Evolutionary conservation across 495 filamentous ascomycete genomes (phyloP).

Genomic region (Cercophora samala): DNA sequence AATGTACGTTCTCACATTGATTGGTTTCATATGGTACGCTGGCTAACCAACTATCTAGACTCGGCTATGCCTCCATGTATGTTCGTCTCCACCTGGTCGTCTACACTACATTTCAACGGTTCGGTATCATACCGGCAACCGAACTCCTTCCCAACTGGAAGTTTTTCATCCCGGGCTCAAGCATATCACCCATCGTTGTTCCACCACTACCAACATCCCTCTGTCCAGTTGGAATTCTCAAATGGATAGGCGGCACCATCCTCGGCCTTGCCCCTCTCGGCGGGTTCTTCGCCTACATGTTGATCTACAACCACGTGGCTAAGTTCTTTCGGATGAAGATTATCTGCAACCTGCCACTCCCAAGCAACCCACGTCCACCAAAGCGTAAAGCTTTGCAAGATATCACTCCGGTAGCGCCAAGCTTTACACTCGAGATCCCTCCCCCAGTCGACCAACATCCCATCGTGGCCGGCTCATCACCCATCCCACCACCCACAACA

Average conservation of each 20-base stretch:
- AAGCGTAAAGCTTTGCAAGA: constrained; percentile 13
- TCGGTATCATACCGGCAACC: constrained; percentile 41
- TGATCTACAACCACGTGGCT: constrained; percentile 13
- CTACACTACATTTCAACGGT: constrained; percentile 48
- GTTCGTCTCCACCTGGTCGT: constrained; percentile 45
- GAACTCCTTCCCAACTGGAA: constrained; percentile 39
- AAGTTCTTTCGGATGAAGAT: constrained; percentile 18
- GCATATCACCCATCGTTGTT: constrained; percentile 43
- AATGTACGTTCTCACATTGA: constrained; percentile 1
- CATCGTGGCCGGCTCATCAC: not conserved
- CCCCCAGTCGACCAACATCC: not conserved
- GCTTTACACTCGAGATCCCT: constrained; percentile 2
- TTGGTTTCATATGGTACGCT: not conserved
- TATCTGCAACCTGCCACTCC: constrained; percentile 18
- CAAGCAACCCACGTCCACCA: constrained; percentile 13
- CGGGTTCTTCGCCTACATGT: constrained; percentile 30
- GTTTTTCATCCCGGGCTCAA: constrained; percentile 51
- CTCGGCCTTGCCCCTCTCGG: constrained; percentile 36
- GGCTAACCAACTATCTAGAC: constrained; percentile 19
- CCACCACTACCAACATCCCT: constrained; percentile 34
- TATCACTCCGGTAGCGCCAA: not conserved
- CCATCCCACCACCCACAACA: not conserved
- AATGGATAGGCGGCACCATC: constrained; percentile 34
- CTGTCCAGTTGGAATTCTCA: constrained; percentile 18
- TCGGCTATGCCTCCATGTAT: constrained; percentile 32